Percentiles rank a stretch among this genome's conserved stretches.
Conservation (phyloP, 2,329 filamentous ascomycete genomes). For the Ophiosphaerella narmari region DNA sequence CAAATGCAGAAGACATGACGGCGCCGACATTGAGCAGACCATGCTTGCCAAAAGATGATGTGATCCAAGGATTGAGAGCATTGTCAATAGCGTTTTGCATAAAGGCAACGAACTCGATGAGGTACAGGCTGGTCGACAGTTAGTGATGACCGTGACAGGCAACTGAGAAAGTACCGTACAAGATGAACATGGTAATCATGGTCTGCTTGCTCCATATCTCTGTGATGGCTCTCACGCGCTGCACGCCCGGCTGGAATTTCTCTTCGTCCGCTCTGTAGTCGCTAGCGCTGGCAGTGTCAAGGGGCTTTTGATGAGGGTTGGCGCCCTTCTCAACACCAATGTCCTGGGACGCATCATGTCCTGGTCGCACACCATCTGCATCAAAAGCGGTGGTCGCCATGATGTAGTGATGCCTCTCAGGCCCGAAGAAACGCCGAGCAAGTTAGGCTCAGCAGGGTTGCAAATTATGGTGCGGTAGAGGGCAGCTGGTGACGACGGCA, state of each 20-base stretch:
- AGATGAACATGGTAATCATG: slow-evolving; percentile 44
- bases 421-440: slow-evolving; percentile 10
- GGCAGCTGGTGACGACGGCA: slow-evolving; percentile 7
- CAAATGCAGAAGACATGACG: slow-evolving; percentile 44
- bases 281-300: slow-evolving; percentile 11
- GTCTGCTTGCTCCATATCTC: slow-evolving; percentile 47
- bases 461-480: slow-evolving; percentile 12
- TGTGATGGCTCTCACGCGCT: slow-evolving; percentile 48
- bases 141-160: neutral
- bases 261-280: slow-evolving; percentile 23
- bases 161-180: slow-evolving; percentile 31
- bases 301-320: slow-evolving; percentile 4
- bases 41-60: slow-evolving; percentile 41
- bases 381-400: slow-evolving; percentile 18
- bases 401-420: slow-evolving; percentile 1
- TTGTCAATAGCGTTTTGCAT: slow-evolving; percentile 50
- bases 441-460: slow-evolving; percentile 12
- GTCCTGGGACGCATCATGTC: slow-evolving; percentile 13
- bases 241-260: slow-evolving; percentile 45
- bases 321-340: slow-evolving; percentile 29
- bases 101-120: slow-evolving; percentile 56
- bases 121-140: slow-evolving; percentile 46
- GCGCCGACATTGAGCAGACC: slow-evolving; percentile 42
- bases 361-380: slow-evolving; percentile 20
- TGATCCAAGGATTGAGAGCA: slow-evolving; percentile 48